Evolutionary conservation across 2,329 filamentous ascomycete genomes (phyloP), one percentile per base, ranked within the genome.

Genomic region (Tolypocladium tropicale): DNA sequence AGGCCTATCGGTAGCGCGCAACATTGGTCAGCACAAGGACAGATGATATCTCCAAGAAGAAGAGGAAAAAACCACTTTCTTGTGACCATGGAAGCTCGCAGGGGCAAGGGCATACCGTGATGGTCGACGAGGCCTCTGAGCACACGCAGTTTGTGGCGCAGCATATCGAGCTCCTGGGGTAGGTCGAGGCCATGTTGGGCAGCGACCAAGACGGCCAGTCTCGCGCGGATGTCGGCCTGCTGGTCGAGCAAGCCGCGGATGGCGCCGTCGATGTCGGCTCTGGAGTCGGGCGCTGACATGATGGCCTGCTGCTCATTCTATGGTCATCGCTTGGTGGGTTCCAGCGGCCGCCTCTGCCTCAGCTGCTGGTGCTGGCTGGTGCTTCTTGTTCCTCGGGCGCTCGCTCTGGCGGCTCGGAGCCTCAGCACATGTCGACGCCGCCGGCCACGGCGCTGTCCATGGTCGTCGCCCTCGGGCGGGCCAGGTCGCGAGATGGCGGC

Each of bases 121-220:
- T 72, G 73, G 60, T 76, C 71, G 54, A 74, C 74, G 65, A 78
- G 77, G 55, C 70, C 67, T 62, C 77, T 74, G 56, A 83, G 70
- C 48, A 76, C 72, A 57, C 72, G 75, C 55, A 78, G 69, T 67
- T 83, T 83, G 67, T 80, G 75, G 57, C 77, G 78, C 62, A 84
- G 70, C 77, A 82, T 80, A 53, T 75, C 72, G 32, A 81, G 69
- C 70, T 83, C 80, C 52, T 74, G 59, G 58, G 72, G 73, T 61
- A 74, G 68, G 64, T 80, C 75, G 54, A 75, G 71, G 52, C 73
- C 73, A 68, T 77, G 75, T 60, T 74, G 76, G 61, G 71, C 70
- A 55, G 76, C 75, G 18, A 80, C 70, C 52, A 81, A 67, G 57
- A 71, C 71, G 56, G 75, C 73, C 54, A 81, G 71, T 64, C 75